A percentile compares a stretch with the other conserved stretches of the same genome.
Evolutionary conservation across 2,329 filamentous ascomycete species (phyloP).

Genomic region (Xylaria sp.): DNA sequence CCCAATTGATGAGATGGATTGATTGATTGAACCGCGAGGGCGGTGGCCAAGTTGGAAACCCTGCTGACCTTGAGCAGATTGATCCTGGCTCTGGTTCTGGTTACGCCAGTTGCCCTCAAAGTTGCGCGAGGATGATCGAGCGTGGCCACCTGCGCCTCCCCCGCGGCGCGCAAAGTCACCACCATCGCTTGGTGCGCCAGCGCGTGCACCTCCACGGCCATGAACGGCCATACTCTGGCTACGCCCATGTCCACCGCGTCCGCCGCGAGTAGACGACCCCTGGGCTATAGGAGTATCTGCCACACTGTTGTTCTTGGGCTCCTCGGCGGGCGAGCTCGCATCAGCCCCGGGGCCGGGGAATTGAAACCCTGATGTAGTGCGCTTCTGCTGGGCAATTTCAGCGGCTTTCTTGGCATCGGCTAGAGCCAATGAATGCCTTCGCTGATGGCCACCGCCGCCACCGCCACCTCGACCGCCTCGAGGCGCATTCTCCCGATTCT

Average conservation of each 20-base stretch:
- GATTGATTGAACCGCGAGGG: constrained; percentile 83
- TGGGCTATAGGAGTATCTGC: constrained; percentile 56
- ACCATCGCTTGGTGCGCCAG: constrained; percentile 67
- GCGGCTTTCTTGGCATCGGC: constrained; percentile 98
- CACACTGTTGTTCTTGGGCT: constrained; percentile 64
- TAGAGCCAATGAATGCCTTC: constrained; percentile 92
- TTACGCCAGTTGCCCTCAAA: constrained; percentile 99
- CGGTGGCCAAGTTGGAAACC: constrained; percentile 95
- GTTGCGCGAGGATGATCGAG: constrained; percentile 86
- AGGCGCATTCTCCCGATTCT: constrained; percentile 74
- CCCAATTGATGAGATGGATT: constrained; percentile 84
- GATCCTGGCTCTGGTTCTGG: constrained; percentile 77
- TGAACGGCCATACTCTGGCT: constrained; percentile 92
- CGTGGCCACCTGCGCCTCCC: constrained; percentile 75
- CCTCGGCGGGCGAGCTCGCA: constrained; percentile 65
- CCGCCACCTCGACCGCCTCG: constrained; percentile 77
- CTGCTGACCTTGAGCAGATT: constrained; percentile 64
- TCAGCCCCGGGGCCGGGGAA: constrained; percentile 83
- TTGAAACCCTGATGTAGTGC: constrained; percentile 92
- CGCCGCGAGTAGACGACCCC: constrained; percentile 61
- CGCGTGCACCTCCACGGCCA: constrained; percentile 75
- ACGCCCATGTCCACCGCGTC: constrained; percentile 72
- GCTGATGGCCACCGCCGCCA: constrained; percentile 81
- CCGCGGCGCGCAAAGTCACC: constrained; percentile 81
- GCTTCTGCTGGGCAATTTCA: constrained; percentile 95